Evolutionary conservation across 2,329 filamentous ascomycete species (phyloP).

Genomic region (Bipolaris zeicola): DNA sequence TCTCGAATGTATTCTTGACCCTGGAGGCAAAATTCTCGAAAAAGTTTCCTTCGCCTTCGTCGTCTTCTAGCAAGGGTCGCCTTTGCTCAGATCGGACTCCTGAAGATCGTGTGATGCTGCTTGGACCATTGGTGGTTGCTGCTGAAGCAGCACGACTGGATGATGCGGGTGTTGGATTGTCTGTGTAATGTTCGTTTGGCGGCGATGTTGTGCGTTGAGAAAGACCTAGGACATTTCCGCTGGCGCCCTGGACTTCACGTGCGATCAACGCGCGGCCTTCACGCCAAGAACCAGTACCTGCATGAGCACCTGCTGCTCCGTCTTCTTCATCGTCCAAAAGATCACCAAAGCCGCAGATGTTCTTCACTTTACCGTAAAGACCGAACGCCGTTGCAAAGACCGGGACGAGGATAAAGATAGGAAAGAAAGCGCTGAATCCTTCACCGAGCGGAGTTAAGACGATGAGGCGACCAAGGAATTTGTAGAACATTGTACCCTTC

Average conservation of each 20-base stretch:
- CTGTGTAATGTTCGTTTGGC: slow-evolving; percentile 34
- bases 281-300: slow-evolving; percentile 83
- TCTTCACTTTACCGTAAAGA: slow-evolving; percentile 81
- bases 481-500: slow-evolving; percentile 79
- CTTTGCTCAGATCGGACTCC: slow-evolving; percentile 19
- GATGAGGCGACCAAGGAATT: slow-evolving; percentile 82
- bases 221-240: slow-evolving; percentile 43
- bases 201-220: slow-evolving; percentile 25
- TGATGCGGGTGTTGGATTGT: slow-evolving; percentile 21
- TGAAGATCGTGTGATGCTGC: slow-evolving; percentile 10
- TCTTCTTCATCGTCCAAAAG: slow-evolving; percentile 76
- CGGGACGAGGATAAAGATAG: slow-evolving; percentile 83
- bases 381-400: slow-evolving; percentile 87
- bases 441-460: slow-evolving; percentile 80
- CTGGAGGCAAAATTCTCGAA: slow-evolving; percentile 83
- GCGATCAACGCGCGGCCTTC: slow-evolving; percentile 92
- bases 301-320: slow-evolving; percentile 63
- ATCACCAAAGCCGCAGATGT: slow-evolving; percentile 77
- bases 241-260: slow-evolving; percentile 66
- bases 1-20: slow-evolving; percentile 90
- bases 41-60: slow-evolving; percentile 76
- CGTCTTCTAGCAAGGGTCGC: slow-evolving; percentile 53
- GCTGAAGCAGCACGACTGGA: background rate
- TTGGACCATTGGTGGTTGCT: slow-evolving; percentile 15
- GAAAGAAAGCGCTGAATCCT: slow-evolving; percentile 88